A percentile compares a stretch with the other conserved stretches of the same genome.
Evolutionary conservation across 2,329 filamentous ascomycete species (phyloP).

Genomic region (Zymoseptoria ardabiliae): DNA sequence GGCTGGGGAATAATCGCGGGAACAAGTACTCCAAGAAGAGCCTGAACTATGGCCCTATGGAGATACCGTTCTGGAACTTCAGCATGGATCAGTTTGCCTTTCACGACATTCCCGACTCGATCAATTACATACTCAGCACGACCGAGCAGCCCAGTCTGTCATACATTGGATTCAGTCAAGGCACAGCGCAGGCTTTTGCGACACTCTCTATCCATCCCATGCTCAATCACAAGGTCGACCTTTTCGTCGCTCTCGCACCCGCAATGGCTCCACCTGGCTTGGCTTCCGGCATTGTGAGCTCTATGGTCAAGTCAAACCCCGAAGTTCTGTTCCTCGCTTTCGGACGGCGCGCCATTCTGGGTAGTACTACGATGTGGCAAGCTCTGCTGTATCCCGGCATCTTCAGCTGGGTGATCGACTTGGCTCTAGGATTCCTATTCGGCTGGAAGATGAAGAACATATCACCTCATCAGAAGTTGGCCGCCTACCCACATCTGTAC

Average conservation of each 20-base stretch:
- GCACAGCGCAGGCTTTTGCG: constrained; percentile 93
- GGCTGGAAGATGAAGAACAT: constrained; percentile 86
- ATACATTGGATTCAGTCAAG: constrained; percentile 96
- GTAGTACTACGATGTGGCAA: constrained; percentile 95
- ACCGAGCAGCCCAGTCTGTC: constrained; percentile 79
- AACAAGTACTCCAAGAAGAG: constrained; percentile 99
- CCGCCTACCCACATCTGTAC: constrained; percentile 91
- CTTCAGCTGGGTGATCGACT: constrained; percentile 81
- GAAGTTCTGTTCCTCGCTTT: constrained; percentile 90
- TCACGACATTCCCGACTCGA: constrained; percentile 91
- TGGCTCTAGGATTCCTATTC: constrained; percentile 74
- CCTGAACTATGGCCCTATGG: constrained; percentile 64
- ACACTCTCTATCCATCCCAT: constrained; percentile 85
- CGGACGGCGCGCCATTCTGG: constrained; percentile 81
- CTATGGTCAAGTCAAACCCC: constrained; percentile 86
- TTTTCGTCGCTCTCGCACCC: constrained; percentile 91
- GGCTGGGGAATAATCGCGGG: constrained; percentile 94
- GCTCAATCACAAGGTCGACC: constrained; percentile 86
- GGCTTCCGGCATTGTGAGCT: constrained; percentile 83
- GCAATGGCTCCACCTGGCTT: constrained; percentile 94
- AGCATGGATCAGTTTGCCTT: constrained; percentile 98
- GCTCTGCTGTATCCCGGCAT: constrained; percentile 90
- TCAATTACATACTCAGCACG: constrained; percentile 79
- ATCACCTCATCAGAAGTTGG: constrained; percentile 77
- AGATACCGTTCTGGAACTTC: constrained; percentile 86